Evolutionary conservation across 2,329 filamentous ascomycete genomes (phyloP).

Genomic region (Paraconiothyrium sp.): DNA sequence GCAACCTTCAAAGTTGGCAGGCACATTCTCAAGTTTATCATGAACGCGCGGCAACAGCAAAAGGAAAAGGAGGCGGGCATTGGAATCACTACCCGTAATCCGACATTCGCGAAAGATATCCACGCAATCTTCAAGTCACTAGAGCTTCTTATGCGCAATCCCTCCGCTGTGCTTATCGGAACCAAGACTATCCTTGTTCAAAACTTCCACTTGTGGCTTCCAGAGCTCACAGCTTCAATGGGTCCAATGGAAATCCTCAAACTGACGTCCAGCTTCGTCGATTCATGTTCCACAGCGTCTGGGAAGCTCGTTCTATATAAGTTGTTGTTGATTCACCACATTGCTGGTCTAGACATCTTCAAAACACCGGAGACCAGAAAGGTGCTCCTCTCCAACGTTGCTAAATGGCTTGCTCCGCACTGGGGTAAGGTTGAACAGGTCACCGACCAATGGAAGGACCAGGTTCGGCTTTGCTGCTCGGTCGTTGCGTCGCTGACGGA

Average conservation of each 20-base stretch:
- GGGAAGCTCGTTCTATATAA: constrained; percentile 94
- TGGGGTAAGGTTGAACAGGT: constrained; percentile 82
- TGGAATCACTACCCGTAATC: constrained; percentile 76
- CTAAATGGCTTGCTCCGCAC: constrained; percentile 90
- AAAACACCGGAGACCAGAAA: constrained; percentile 77
- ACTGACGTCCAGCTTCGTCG: constrained; percentile 91
- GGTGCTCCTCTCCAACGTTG: constrained; percentile 80
- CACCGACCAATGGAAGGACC: constrained; percentile 88
- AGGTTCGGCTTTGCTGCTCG: constrained; percentile 92
- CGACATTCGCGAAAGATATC: constrained; percentile 83
- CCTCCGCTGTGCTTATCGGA: constrained; percentile 84
- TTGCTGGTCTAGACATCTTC: constrained; percentile 84
- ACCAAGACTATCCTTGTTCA: constrained; percentile 96
- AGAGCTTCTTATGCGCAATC: constrained; percentile 88
- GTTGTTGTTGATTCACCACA: constrained; percentile 90
- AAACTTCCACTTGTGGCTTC: constrained; percentile 97
- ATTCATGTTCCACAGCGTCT: constrained; percentile 85
- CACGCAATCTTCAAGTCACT: constrained; percentile 89
- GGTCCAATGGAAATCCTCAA: constrained; percentile 86
- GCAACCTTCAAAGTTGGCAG: constrained; percentile 95
- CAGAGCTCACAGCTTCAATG: constrained; percentile 81
- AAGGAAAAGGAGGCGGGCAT: constrained; percentile 88
- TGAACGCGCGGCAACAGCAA: constrained; percentile 86
- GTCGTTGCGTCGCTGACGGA: constrained; percentile 87
- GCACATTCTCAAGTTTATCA: constrained; percentile 93